Evolutionary conservation across 83 land plant species (phyloP), one percentile per base, ranked within the genome.

Genomic region (Thuja plicata): DNA sequence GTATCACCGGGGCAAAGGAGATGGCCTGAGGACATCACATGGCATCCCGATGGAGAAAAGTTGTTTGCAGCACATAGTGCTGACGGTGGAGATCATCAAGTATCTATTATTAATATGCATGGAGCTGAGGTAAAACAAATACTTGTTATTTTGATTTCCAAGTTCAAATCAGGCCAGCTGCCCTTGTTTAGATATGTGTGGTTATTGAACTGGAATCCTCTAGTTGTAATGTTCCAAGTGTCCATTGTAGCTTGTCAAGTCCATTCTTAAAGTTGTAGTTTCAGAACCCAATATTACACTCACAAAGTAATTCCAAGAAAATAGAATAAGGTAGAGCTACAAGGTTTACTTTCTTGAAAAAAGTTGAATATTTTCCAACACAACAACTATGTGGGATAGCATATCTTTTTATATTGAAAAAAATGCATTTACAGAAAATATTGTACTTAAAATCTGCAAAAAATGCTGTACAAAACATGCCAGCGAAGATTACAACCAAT

Each of bases 51-150:
- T 43, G 92, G 92, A 50, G 46, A 91, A 55, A 86, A 50, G 19
- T 55, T 91, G 40, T 91, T 91, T 89, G 92, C 92, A 34, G 89
- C 87, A 15, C 87, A 91, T 45, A 90, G 74, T 89, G 91, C 88
- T 27, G 89, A 89, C 87, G 89, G 35, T 81, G 91, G 91, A 17
- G 92, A 90, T 43, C 84, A 88, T 3, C 92, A 91, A 88, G 91
- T 91, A 32, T 84, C 89, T 54, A 89, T 91, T 45, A 89, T 91
- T 43, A 74, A 90, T 12, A 52, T 73, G 77, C 30, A 88, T 21
- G 38, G 40, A 8, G 60, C 87, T 55, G 60, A 86, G 87, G 87
- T 55, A 86, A 62, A 62, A 55, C 30, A 62, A 24, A 34, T 87
- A 48, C 32, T 35, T 24, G 15, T 35, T 38, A 9, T 60, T 34